Conservation (phyloP, 2,329 filamentous ascomycete genomes). For the Amauroascus verrucosus region DNA sequence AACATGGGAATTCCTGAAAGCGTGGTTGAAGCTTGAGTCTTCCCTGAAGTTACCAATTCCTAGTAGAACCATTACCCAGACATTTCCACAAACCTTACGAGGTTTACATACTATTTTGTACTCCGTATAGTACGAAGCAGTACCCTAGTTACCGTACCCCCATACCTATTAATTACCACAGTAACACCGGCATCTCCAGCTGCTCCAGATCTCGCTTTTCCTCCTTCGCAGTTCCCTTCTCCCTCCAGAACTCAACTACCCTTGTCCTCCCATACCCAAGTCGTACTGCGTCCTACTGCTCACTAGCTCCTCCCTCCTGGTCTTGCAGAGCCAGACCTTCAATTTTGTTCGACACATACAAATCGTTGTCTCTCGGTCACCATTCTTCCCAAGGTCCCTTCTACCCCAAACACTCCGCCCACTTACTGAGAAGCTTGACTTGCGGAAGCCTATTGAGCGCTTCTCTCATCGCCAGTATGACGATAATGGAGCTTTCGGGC, state of each 20-base stretch:
- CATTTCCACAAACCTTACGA: not conserved
- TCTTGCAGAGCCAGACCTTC: not conserved
- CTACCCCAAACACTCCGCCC: not conserved
- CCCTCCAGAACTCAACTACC: not conserved
- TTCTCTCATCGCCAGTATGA: not conserved
- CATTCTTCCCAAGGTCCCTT: not conserved
- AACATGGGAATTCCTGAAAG: not conserved
- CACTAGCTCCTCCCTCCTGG: constrained; percentile 3
- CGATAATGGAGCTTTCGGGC: constrained; percentile 32
- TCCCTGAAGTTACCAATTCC: not conserved
- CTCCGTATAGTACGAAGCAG: not conserved
- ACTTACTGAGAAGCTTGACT: not conserved
- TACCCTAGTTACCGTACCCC: not conserved
- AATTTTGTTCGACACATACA: not conserved
- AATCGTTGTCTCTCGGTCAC: not conserved
- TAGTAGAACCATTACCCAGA: not conserved
- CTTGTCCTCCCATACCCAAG: constrained; percentile 5
- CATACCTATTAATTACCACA: not conserved
- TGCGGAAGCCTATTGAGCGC: not conserved
- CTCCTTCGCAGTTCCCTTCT: constrained; percentile 8
- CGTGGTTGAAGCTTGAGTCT: not conserved
- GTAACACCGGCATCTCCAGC: constrained; percentile 9
- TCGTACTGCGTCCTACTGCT: constrained; percentile 3
- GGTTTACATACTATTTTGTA: not conserved
- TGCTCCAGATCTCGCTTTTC: constrained; percentile 5